Evolutionary conservation across 2,329 filamentous ascomycete species (phyloP).

Genomic region (Metarhizium rileyi): DNA sequence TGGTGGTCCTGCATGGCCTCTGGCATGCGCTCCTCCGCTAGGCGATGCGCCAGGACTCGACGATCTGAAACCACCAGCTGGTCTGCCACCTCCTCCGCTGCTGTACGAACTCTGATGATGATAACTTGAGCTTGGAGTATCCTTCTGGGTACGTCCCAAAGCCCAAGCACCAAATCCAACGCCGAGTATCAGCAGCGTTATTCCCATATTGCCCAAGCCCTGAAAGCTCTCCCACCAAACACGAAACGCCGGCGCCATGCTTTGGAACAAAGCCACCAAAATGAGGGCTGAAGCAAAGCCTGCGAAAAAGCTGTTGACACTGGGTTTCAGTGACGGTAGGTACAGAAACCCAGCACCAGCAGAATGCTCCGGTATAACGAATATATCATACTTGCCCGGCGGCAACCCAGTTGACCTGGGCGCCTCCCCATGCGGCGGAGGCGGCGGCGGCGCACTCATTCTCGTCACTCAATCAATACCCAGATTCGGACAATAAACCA

Average conservation of each 20-base stretch:
- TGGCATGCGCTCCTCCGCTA: slow-evolving; percentile 19
- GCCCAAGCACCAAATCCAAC: slow-evolving; percentile 75
- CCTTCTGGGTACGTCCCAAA: slow-evolving; percentile 28
- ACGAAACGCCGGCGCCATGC: slow-evolving; percentile 62
- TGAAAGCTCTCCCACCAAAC: slow-evolving; percentile 64
- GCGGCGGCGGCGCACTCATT: slow-evolving; percentile 61
- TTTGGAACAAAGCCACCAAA: slow-evolving; percentile 61
- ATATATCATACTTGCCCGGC: slow-evolving; percentile 90
- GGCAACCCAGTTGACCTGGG: slow-evolving; percentile 66
- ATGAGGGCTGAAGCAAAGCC: slow-evolving; percentile 72
- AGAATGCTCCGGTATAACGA: slow-evolving; percentile 88
- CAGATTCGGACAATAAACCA: not conserved
- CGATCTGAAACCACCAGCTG: slow-evolving; percentile 20
- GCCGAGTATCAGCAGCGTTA: slow-evolving; percentile 60
- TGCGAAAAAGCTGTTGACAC: slow-evolving; percentile 83
- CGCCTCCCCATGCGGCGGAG: slow-evolving; percentile 74
- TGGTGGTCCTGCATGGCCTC: slow-evolving; percentile 1
- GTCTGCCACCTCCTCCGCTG: slow-evolving; percentile 9
- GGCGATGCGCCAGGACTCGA: slow-evolving; percentile 21
- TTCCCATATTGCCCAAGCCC: slow-evolving; percentile 62
- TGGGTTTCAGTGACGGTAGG: slow-evolving; percentile 77
- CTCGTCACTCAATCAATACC: not conserved
- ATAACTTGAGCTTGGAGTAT: slow-evolving; percentile 9
- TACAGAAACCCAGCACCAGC: slow-evolving; percentile 86
- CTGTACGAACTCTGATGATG: slow-evolving; percentile 14